phyloP scores from a whole-genome alignment of 2,329 filamentous ascomycete genomes.

The Curvularia sp. region DNA sequence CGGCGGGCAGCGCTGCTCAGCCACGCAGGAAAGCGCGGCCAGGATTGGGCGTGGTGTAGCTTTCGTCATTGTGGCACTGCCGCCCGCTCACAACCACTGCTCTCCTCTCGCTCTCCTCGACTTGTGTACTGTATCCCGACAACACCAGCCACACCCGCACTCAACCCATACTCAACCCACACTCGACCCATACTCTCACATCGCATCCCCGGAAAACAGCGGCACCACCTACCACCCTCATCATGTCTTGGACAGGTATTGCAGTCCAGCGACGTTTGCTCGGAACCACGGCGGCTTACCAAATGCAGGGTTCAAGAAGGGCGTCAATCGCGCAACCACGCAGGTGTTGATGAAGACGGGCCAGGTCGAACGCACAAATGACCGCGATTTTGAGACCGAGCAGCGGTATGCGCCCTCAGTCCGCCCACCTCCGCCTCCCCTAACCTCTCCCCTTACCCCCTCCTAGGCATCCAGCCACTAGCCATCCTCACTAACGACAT shows the following conservation, averaged over 20 bases:
- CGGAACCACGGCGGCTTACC: conserved; percentile 31
- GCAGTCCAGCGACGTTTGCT: conserved; percentile 17
- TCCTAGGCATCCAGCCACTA: conserved; percentile 2
- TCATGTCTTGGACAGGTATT: conserved; percentile 66
- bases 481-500: conserved; percentile 13
- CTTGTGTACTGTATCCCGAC: background rate
- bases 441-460: background rate
- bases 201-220: conserved; percentile 1
- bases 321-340: conserved; percentile 98
- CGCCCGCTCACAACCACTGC: conserved; percentile 24
- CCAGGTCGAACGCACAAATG: conserved; percentile 97
- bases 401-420: conserved; percentile 68
- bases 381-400: conserved; percentile 98
- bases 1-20: conserved; percentile 15
- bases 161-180: too few relatives aligned
- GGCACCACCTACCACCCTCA: conserved; percentile 16
- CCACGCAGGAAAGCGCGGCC: conserved; percentile 22
- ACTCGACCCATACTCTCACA: background rate
- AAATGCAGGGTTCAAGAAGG: conserved; percentile 81
- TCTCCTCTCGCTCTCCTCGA: conserved; percentile 6
- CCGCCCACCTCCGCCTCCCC: conserved; percentile 6
- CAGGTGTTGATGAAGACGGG: conserved; percentile 99
- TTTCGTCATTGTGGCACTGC: conserved; percentile 42
- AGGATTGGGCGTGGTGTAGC: conserved; percentile 15
- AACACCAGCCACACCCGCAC: background rate